These are phyloP conservation scores for Pestalotiopsis sp. DNA, from an alignment of 2,329 filamentous ascomycete genomes.

Conservation along the genomic window DNA sequence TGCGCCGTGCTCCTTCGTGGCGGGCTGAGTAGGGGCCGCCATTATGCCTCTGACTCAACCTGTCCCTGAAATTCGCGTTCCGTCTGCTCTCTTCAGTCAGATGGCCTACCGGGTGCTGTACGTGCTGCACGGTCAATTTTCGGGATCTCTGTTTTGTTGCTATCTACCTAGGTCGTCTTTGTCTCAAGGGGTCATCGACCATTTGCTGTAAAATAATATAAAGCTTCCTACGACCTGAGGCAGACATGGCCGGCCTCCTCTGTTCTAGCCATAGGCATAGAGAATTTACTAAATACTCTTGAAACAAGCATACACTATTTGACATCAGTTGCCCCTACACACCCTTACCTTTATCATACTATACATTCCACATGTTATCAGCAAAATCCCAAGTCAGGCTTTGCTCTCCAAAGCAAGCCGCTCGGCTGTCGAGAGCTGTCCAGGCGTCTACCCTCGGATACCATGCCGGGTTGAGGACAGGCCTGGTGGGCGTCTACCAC, in stretches of 20 bases:
- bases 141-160: neutral
- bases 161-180: neutral
- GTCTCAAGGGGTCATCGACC: neutral
- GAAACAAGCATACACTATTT: neutral
- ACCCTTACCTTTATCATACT: constrained; percentile 13
- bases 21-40: neutral
- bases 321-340: neutral
- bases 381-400: constrained; percentile 29
- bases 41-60: neutral
- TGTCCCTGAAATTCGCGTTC: neutral
- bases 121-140: neutral
- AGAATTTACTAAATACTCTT: neutral
- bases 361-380: constrained; percentile 29
- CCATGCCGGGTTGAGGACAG: constrained; percentile 28
- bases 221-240: constrained; percentile 10
- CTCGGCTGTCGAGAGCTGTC: constrained; percentile 27
- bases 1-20: neutral
- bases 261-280: neutral
- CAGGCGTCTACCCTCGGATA: constrained; percentile 21
- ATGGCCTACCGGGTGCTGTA: constrained; percentile 6
- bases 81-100: neutral
- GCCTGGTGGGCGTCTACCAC: constrained; percentile 24
- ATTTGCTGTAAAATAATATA: neutral
- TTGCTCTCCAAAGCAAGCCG: constrained; percentile 31
- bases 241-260: neutral